A percentile compares a stretch with the other conserved stretches of the same genome.
These are phyloP conservation scores for Nectriaceae sp. DNA, from an alignment of 2,329 filamentous ascomycete species.

Conservation along the genomic window DNA sequence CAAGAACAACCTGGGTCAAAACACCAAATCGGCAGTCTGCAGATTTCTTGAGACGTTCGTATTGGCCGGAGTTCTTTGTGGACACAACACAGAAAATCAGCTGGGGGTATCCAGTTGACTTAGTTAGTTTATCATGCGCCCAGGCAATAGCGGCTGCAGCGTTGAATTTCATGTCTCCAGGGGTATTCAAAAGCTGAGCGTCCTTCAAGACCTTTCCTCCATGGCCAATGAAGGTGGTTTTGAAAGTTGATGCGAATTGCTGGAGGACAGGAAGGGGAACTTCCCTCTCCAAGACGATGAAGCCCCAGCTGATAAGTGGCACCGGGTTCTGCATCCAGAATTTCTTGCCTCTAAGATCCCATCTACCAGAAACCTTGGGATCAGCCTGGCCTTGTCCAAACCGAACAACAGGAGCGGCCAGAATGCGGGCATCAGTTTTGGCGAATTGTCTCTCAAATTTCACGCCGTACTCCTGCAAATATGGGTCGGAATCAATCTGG, in stretches of 20 bases:
- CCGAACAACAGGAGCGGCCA: constrained; percentile 75
- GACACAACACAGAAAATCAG: constrained; percentile 79
- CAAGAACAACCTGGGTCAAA: constrained; percentile 80
- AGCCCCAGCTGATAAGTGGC: constrained; percentile 72
- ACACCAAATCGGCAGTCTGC: constrained; percentile 85
- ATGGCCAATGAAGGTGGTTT: constrained; percentile 47
- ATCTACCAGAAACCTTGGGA: constrained; percentile 71
- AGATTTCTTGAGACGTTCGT: constrained; percentile 86
- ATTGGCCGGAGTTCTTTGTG: constrained; percentile 70
- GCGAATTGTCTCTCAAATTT: constrained; percentile 66
- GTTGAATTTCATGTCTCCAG: constrained; percentile 37
- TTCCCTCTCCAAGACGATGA: constrained; percentile 65
- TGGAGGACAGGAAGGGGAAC: constrained; percentile 40
- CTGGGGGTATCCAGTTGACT: constrained; percentile 61
- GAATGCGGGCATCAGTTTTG: constrained; percentile 67
- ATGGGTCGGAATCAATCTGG: constrained; percentile 67
- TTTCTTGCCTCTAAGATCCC: constrained; percentile 80
- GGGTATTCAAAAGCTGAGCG: constrained; percentile 37
- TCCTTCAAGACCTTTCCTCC: constrained; percentile 46
- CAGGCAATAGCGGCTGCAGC: constrained; percentile 52
- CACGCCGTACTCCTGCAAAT: constrained; percentile 74
- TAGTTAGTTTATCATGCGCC: constrained; percentile 52
- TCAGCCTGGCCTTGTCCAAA: constrained; percentile 52
- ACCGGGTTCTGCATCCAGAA: constrained; percentile 67
- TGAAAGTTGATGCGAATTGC: constrained; percentile 45